Percentiles rank a stretch among this genome's conserved stretches.
Evolutionary conservation across 2,329 filamentous ascomycete genomes (phyloP).

Genomic region (Aspergillus jensenii): DNA sequence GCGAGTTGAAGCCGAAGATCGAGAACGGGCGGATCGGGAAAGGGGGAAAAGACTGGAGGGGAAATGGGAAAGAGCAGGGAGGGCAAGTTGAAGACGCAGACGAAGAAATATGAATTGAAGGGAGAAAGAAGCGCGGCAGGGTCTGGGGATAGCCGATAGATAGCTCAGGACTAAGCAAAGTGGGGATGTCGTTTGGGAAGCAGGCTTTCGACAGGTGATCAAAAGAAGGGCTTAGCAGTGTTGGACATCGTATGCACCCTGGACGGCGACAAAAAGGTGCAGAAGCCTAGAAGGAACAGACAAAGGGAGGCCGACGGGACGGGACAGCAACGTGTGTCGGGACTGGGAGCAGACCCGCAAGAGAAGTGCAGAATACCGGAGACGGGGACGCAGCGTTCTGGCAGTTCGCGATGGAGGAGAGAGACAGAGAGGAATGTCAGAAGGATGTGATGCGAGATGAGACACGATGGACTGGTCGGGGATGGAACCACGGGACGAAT

Average conservation of each 20-base stretch:
- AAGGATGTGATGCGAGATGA: slow-evolving; percentile 6
- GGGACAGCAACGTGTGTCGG: slow-evolving; percentile 26
- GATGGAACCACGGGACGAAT: slow-evolving; percentile 3
- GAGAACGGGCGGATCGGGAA: slow-evolving; percentile 9
- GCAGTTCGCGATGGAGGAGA: neutral
- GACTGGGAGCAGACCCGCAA: slow-evolving; percentile 20
- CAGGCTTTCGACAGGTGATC: slow-evolving; percentile 7
- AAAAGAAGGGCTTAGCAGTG: slow-evolving; percentile 16
- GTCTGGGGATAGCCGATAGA: slow-evolving; percentile 11
- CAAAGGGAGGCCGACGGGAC: slow-evolving; percentile 15
- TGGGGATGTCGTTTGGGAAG: slow-evolving; percentile 1
- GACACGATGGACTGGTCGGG: neutral
- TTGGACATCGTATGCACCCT: slow-evolving; percentile 15
- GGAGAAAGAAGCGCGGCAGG: slow-evolving; percentile 9
- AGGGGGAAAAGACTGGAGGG: slow-evolving; percentile 9
- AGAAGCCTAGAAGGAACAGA: slow-evolving; percentile 14
- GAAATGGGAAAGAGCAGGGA: neutral
- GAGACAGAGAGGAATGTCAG: neutral
- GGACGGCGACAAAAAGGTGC: slow-evolving; percentile 11
- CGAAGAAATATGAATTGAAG: slow-evolving; percentile 10
- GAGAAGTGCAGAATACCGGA: slow-evolving; percentile 11
- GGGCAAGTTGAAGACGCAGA: slow-evolving; percentile 1
- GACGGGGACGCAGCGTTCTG: neutral
- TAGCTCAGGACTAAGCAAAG: slow-evolving; percentile 7
- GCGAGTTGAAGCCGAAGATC: neutral